Conservation (phyloP, 1,284 basidiomycete species). For the Schizopora paradoxa region DNA sequence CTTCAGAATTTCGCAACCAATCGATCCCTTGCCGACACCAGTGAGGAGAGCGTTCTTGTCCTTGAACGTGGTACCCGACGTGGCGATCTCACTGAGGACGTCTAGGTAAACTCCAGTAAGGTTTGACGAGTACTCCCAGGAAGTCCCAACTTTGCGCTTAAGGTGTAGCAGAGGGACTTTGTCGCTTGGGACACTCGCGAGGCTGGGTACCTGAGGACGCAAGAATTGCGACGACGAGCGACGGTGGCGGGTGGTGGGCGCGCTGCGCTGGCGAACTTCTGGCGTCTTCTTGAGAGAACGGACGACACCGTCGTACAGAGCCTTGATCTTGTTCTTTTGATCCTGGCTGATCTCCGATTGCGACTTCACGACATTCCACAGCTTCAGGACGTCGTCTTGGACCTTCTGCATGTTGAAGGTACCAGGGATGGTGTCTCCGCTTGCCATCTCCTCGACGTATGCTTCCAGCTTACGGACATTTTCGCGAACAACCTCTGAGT, state of each 20-base stretch:
- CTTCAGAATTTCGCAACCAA: conserved; percentile 96
- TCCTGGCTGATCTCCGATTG: conserved; percentile 95
- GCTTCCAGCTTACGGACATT: conserved; percentile 97
- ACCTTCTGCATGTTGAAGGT: conserved; percentile 93
- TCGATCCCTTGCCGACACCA: conserved; percentile 96
- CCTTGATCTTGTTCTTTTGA: conserved; percentile 97
- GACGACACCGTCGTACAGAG: conserved; percentile 93
- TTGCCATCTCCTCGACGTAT: conserved; percentile 98
- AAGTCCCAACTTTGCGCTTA: conserved; percentile 94
- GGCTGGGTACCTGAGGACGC: conserved; percentile 74
- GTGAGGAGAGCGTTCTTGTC: conserved; percentile 98
- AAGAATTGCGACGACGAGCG: conserved; percentile 93
- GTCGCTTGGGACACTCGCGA: conserved; percentile 80
- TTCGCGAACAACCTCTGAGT: conserved; percentile 90
- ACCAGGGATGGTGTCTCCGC: conserved; percentile 79
- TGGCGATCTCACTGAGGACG: conserved; percentile 95
- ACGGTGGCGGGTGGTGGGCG: conserved; percentile 61
- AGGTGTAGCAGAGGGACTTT: conserved; percentile 93
- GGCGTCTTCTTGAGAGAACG: conserved; percentile 68
- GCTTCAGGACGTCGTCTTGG: conserved; percentile 90
- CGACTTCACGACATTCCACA: conserved; percentile 96
- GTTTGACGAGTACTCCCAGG: conserved; percentile 97
- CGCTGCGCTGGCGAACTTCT: conserved; percentile 47
- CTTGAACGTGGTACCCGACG: conserved; percentile 95
- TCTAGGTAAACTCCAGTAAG: conserved; percentile 94